phyloP scores from a whole-genome alignment of 2,329 filamentous ascomycete genomes.

The Acarospora socialis region DNA sequence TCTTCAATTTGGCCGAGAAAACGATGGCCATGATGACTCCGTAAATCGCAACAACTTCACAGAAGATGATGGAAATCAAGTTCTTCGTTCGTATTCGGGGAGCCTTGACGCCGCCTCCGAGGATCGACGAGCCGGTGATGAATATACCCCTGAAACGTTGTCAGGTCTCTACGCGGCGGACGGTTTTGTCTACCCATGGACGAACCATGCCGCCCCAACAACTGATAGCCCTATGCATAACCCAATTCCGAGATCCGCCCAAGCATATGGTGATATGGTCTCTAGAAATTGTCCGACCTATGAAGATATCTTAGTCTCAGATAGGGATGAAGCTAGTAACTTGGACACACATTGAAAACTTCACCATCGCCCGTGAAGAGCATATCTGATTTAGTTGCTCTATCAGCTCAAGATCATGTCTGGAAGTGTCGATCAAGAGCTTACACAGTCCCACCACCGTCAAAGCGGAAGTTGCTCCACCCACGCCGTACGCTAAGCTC shows the following conservation, averaged over 20 bases:
- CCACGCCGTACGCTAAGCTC: slow-evolving; percentile 58
- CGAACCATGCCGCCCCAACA: slow-evolving; percentile 91
- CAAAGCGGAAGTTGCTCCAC: slow-evolving; percentile 53
- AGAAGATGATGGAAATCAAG: slow-evolving; percentile 99
- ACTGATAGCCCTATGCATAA: slow-evolving; percentile 94
- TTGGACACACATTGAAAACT: slow-evolving; percentile 84
- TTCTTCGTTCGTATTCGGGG: slow-evolving; percentile 99
- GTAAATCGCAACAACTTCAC: slow-evolving; percentile 98
- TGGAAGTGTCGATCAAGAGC: slow-evolving; percentile 22
- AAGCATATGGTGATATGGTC: slow-evolving; percentile 83
- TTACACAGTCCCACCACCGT: slow-evolving; percentile 65
- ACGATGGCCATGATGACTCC: slow-evolving; percentile 99
- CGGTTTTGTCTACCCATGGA: not conserved
- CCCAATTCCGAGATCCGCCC: slow-evolving; percentile 79
- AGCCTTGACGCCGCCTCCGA: slow-evolving; percentile 90
- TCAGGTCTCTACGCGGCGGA: not conserved
- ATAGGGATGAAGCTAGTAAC: slow-evolving; percentile 18
- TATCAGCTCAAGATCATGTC: slow-evolving; percentile 12
- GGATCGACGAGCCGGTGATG: slow-evolving; percentile 92
- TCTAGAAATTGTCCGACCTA: slow-evolving; percentile 89
- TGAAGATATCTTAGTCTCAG: slow-evolving; percentile 18
- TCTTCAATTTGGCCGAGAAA: slow-evolving; percentile 75
- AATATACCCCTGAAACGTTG: slow-evolving; percentile 72
- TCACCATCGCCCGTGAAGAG: slow-evolving; percentile 95
- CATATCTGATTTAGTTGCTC: slow-evolving; percentile 55